Evolutionary conservation across 495 filamentous ascomycete genomes (phyloP), one percentile per base, ranked within the genome.

Genomic region (Chaetomium cochliodes): DNA sequence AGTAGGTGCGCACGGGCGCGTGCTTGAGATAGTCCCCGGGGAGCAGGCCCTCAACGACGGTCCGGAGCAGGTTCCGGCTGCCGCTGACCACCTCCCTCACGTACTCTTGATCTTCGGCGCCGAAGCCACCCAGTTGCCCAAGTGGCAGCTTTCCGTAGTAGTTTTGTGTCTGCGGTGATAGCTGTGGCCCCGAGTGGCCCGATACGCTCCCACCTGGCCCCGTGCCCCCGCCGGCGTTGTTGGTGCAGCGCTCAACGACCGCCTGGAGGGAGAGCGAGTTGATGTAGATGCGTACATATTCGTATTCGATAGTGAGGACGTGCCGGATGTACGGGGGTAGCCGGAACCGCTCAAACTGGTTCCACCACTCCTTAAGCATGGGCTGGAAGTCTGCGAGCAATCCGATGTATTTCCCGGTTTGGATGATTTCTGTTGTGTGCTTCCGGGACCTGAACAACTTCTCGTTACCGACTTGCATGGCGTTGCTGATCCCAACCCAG

Each of bases 181-280:
- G 76, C 58, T 81, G 78, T 23, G 73, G 69, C 8, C 69, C 72
- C 39, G 67, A 76, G 69, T 73, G 82, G 65, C 71, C 82, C 30
- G 78, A 75, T 64, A 76, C 73, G 42, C 76, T 72, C 11, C 71
- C 70, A 18, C 70, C 70, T 28, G 69, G 70, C 49, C 66, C 76
- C 22, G 74, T 82, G 60, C 82, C 80, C 16, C 72, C 81, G 25
- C 79, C 78, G 33, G 87, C 84, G 67, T 88, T 91, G 46, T 82
- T 89, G 6, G 92, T 93, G 80, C 92, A 97, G 42, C 93, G 86
- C 75, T 97, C 93, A 20, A 97, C 89, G 22, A 98, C 92, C 6
- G 94, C 96, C 79, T 98, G 94, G 15, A 98, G 78, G 4, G 92
- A 91, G 16, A 98, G 82, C 6, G 92, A 96, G 70, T 97, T 97